Conservation (phyloP, 2,329 filamentous ascomycete species). For the Xylaria sp. region DNA sequence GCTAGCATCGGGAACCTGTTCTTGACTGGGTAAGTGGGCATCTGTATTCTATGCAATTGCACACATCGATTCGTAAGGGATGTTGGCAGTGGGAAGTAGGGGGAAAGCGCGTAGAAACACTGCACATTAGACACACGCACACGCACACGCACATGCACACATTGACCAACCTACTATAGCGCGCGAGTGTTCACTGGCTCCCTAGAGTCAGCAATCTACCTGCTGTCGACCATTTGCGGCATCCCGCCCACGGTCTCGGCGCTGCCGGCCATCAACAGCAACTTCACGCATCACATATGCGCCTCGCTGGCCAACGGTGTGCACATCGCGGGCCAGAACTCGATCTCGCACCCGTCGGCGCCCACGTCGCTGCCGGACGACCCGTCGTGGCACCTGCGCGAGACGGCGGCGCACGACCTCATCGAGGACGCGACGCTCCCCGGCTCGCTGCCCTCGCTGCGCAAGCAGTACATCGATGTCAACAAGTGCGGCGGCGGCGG, state of each 20-base stretch:
- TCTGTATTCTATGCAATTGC: background rate
- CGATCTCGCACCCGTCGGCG: conserved; percentile 81
- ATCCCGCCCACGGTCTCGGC: conserved; percentile 77
- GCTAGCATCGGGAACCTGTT: conserved; percentile 81
- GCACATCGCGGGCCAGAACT: conserved; percentile 87
- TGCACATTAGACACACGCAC: too few relatives aligned
- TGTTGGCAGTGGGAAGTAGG: too few relatives aligned
- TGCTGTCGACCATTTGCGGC: conserved; percentile 84
- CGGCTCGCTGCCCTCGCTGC: conserved; percentile 76
- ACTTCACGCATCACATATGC: conserved; percentile 93
- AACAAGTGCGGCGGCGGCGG: conserved; percentile 76
- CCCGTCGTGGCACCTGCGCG: conserved; percentile 32
- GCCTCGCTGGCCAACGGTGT: conserved; percentile 77
- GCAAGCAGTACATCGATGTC: conserved; percentile 81
- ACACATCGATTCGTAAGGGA: too few relatives aligned
- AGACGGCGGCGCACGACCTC: conserved; percentile 59
- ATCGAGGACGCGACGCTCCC: conserved; percentile 82
- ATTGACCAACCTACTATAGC: conserved; percentile 22
- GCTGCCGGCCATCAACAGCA: conserved; percentile 89
- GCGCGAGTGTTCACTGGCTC: conserved; percentile 89
- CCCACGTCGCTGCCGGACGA: conserved; percentile 56
- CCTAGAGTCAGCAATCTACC: conserved; percentile 90
- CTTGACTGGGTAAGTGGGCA: conserved; percentile 63
- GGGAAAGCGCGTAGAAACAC: too few relatives aligned
- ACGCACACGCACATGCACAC: too few relatives aligned